These are phyloP conservation scores for Sanguinoderma infundibulare DNA, from an alignment of 1,284 basidiomycete species.

Conservation along the genomic window DNA sequence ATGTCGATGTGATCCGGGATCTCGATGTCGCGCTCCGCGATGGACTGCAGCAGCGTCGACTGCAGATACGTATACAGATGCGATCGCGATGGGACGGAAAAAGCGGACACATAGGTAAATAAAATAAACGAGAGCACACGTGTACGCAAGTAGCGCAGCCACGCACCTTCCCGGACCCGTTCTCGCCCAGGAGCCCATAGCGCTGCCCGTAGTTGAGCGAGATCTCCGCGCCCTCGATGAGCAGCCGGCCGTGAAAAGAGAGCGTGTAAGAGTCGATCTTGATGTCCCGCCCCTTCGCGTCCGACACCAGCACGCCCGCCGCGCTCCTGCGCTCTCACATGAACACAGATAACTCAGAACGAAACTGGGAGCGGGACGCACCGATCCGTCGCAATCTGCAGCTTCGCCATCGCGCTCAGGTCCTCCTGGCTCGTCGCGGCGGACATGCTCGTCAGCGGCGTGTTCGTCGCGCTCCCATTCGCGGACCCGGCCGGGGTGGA, in stretches of 20 bases:
- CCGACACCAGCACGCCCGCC: conserved; percentile 91
- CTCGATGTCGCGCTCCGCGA: conserved; percentile 92
- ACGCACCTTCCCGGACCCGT: conserved; percentile 95
- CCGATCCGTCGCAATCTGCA: conserved; percentile 89
- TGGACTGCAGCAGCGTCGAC: conserved; percentile 58
- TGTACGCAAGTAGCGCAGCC: neutral
- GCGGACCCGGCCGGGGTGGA: conserved; percentile 68
- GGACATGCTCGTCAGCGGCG: conserved; percentile 79
- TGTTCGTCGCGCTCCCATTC: conserved; percentile 66
- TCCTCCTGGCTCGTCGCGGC: conserved; percentile 80
- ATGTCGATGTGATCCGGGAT: conserved; percentile 98
- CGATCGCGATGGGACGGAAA: neutral
- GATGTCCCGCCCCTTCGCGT: conserved; percentile 92
- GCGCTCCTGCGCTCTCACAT: conserved; percentile 64
- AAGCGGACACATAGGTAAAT: conserved; percentile 24
- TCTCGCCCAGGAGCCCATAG: conserved; percentile 95
- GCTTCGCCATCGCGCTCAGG: conserved; percentile 82
- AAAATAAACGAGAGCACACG: neutral
- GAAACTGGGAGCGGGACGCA: conserved; percentile 37
- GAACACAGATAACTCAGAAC: neutral
- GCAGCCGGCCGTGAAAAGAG: conserved; percentile 95
- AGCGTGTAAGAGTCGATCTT: conserved; percentile 97
- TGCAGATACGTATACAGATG: conserved; percentile 14
- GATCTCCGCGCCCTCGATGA: conserved; percentile 87
- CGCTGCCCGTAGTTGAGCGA: conserved; percentile 97